Percentiles rank a stretch among this genome's conserved stretches.
phyloP scores from a whole-genome alignment of 306 rosid genomes.

The Prunus dulcis region DNA sequence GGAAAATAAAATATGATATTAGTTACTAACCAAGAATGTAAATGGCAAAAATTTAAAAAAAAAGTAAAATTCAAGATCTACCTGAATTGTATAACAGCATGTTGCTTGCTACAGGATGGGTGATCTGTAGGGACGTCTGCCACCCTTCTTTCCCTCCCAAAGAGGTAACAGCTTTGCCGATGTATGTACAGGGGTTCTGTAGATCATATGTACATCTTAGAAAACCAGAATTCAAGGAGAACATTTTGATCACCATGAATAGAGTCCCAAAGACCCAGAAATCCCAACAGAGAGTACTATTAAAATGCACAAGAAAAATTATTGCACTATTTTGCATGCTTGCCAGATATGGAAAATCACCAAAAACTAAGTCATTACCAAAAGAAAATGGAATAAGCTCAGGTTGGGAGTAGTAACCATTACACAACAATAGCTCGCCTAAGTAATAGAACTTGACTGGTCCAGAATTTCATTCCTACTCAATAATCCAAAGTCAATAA shows the following conservation, averaged over 20 bases:
- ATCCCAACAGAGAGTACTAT: not conserved
- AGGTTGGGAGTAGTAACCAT: not conserved
- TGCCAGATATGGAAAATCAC: not conserved
- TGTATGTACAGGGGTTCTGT: constrained; percentile 94
- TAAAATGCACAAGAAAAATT: not conserved
- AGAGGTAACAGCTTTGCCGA: constrained; percentile 95
- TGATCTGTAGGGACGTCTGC: constrained; percentile 98
- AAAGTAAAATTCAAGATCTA: constrained; percentile 29
- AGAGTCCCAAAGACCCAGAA: not conserved
- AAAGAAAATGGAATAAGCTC: not conserved
- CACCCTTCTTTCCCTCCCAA: constrained; percentile 97
- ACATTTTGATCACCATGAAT: constrained; percentile 7
- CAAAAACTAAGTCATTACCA: not conserved
- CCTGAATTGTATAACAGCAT: constrained; percentile 95
- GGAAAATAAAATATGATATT: constrained; percentile 7
- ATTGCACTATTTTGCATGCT: not conserved
- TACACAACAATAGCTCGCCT: not conserved
- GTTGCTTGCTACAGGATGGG: constrained; percentile 99
- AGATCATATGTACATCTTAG: constrained; percentile 27
- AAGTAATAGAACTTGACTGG: not conserved
- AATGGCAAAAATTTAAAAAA: constrained; percentile 1
- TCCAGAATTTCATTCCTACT: not conserved
- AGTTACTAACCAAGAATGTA: not conserved
- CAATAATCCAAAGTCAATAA: not conserved
- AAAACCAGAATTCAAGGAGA: constrained; percentile 19